These are phyloP conservation scores for Fraxinus greggii DNA, from an alignment of 305 asterid genomes.

Conservation along the genomic window DNA sequence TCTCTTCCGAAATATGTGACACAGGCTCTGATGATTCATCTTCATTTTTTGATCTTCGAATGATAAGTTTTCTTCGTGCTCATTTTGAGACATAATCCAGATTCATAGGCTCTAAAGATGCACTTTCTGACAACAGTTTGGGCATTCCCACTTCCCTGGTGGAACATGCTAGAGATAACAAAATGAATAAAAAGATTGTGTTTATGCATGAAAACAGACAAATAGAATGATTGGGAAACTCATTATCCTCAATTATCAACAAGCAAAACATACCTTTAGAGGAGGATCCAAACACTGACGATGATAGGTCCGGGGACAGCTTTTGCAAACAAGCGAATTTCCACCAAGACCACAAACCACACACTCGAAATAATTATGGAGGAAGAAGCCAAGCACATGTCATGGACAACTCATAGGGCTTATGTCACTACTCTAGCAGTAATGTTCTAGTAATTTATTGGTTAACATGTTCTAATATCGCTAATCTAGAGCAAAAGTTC, in stretches of 20 bases:
- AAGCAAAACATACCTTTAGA: constrained; percentile 45
- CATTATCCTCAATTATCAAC: not conserved
- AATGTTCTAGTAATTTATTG: constrained; percentile 20
- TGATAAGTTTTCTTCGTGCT: constrained; percentile 53
- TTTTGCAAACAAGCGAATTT: constrained; percentile 50
- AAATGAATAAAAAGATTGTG: constrained; percentile 19
- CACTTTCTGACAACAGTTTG: constrained; percentile 48
- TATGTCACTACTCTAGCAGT: constrained; percentile 12
- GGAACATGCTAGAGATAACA: constrained; percentile 53
- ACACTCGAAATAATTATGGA: constrained; percentile 82
- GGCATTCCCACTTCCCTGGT: constrained; percentile 78
- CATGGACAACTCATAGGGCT: constrained; percentile 23
- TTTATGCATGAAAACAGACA: constrained; percentile 24
- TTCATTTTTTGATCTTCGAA: constrained; percentile 55
- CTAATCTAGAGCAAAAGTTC: not conserved
- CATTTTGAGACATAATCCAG: constrained; percentile 53
- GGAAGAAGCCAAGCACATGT: constrained; percentile 19
- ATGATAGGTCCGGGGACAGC: constrained; percentile 61
- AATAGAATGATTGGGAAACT: not conserved
- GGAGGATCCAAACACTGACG: constrained; percentile 60
- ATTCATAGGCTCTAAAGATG: constrained; percentile 39
- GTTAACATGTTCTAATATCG: not conserved
- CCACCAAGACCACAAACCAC: constrained; percentile 75
- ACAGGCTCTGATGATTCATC: constrained; percentile 41
- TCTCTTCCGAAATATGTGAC: constrained; percentile 29